Evolutionary conservation across 1,139 yeast genomes (phyloP), one percentile per base, ranked within the genome.

Genomic region (Ashbya aceris): DNA sequence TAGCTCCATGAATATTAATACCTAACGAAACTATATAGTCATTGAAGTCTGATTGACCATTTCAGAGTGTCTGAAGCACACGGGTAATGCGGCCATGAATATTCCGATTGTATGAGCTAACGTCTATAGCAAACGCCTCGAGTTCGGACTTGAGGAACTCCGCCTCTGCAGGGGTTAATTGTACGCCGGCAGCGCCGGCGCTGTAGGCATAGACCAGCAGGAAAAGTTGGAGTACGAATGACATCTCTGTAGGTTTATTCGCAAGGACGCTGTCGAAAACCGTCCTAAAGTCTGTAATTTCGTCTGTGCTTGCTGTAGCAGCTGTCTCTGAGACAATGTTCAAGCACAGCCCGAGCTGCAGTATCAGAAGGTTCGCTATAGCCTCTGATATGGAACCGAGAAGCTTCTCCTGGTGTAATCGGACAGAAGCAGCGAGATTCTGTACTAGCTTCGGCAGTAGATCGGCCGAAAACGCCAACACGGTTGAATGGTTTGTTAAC

Each of bases 1-100:
- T 87, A 38, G 86, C 95, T 3, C 95, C 96, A 51, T 85, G 61
- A 58, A 12, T 29, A 29, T n/a, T n/a, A n/a, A 3, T 29, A 29
- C 5, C 11, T 11, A 11, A 11, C 4, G 31, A 29, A 29, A 12
- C 13, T 29, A 12, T 34, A 34, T 27, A 34, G 28, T 34, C n/a
- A n/a, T 34, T 20, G 27, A 34, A 17, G 27, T 17, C 30, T 3
- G 2, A 10, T 23, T 17, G 28, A 34, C 4, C 11, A 29, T 29
- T 27, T 32, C 17, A 13, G n/a, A 32, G 35, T 23, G 11, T 10
- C 27, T 17, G 7, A 9, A 34, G 37, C 20, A 34, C 14, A 23
- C n/a, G 11, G 6, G 27, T 26, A 11, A 33, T 33, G 30, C 40
- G 30, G 6, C 5, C 3, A 27, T 35, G 39, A 8, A 45, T 45